These are phyloP conservation scores for Dactylellina leptospora DNA, from an alignment of 2,329 filamentous ascomycete genomes.

Conservation along the genomic window DNA sequence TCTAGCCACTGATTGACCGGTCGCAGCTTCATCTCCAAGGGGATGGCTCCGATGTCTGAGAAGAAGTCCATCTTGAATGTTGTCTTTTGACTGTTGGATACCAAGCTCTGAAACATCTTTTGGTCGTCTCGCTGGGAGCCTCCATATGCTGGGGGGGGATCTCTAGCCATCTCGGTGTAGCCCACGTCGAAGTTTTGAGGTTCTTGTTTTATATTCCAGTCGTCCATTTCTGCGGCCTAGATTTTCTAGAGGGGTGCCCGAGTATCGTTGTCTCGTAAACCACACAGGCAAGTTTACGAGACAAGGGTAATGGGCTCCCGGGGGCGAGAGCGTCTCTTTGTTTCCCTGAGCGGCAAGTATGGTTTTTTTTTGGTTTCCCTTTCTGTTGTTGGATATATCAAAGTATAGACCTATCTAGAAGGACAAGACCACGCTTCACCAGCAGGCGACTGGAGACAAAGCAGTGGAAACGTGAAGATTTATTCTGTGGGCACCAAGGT, in stretches of 20 bases:
- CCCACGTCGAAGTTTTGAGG: background rate
- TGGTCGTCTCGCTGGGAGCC: background rate
- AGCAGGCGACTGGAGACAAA: too few relatives aligned
- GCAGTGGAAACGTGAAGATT: too few relatives aligned
- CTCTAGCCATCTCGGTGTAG: background rate
- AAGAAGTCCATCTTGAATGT: conserved; percentile 22
- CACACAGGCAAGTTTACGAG: too few relatives aligned
- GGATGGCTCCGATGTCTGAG: conserved; percentile 15
- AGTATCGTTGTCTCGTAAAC: too few relatives aligned
- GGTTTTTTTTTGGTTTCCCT: too few relatives aligned
- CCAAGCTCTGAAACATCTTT: background rate
- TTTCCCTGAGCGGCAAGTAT: too few relatives aligned
- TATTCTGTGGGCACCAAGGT: too few relatives aligned
- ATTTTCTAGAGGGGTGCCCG: conserved; percentile 3
- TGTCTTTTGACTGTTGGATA: background rate
- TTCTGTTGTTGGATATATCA: too few relatives aligned
- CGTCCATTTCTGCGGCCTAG: conserved; percentile 15
- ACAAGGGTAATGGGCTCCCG: too few relatives aligned
- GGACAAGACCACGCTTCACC: too few relatives aligned
- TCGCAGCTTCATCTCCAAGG: conserved; percentile 27
- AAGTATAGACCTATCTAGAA: too few relatives aligned
- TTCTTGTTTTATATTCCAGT: conserved; percentile 33
- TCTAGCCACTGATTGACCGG: conserved; percentile 27
- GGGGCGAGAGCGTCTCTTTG: too few relatives aligned
- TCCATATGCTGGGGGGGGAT: conserved; percentile 11